phyloP scores from a whole-genome alignment of 1,139 yeast genomes.

The Ashbya aceris region DNA sequence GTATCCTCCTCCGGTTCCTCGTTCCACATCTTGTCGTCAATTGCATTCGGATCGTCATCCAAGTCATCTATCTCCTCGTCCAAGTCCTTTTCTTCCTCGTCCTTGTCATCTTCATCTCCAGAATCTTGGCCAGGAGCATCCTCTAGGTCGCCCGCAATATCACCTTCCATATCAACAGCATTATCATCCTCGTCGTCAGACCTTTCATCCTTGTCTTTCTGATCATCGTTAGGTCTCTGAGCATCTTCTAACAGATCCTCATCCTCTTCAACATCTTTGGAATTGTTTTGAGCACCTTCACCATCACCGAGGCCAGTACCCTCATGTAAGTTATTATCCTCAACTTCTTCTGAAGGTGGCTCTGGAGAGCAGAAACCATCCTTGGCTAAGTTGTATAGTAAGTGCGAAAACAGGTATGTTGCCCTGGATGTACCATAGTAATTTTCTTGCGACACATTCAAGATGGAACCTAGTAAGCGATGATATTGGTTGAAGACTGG shows the following conservation, averaged over 20 bases:
- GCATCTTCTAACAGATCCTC: constrained; percentile 88
- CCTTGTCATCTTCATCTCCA: constrained; percentile 46
- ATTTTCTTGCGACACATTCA: constrained; percentile 37
- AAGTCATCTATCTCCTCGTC: constrained; percentile 89
- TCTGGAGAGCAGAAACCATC: constrained; percentile 93
- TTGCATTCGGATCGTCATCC: constrained; percentile 86
- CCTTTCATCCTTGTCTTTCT: constrained; percentile 49
- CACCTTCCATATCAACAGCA: constrained; percentile 92
- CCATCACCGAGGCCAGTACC: constrained; percentile 99
- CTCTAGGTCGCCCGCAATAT: constrained; percentile 90
- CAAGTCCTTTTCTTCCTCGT: constrained; percentile 49
- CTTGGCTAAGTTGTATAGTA: constrained; percentile 55
- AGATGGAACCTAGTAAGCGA: constrained; percentile 35
- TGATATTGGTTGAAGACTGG: constrained; percentile 52
- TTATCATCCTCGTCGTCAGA: constrained; percentile 60
- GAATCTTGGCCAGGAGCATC: constrained; percentile 66
- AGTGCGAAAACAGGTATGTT: constrained; percentile 47
- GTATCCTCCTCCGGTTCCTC: constrained; percentile 73
- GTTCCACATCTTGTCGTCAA: constrained; percentile 99
- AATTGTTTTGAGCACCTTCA: constrained; percentile 71
- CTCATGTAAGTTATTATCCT: constrained; percentile 53
- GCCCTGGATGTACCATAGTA: constrained; percentile 52
- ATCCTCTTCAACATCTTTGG: constrained; percentile 85
- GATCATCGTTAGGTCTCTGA: constrained; percentile 71
- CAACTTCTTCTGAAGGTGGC: constrained; percentile 59